Conservation (phyloP, 257 asterid species). For the Nicotiana otophora region DNA sequence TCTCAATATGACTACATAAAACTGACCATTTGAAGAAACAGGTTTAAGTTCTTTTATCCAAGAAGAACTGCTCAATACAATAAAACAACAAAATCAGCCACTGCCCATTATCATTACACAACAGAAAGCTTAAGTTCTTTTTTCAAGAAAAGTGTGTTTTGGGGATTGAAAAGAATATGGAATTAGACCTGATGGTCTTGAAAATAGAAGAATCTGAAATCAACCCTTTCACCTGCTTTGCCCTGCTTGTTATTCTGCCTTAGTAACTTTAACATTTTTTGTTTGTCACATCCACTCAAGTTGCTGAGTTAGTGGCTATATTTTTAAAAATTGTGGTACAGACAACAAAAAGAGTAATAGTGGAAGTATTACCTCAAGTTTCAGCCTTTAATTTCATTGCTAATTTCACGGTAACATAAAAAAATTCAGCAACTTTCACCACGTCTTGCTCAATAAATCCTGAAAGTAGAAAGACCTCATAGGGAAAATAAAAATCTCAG, state of each 20-base stretch:
- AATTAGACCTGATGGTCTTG: constrained; percentile 72
- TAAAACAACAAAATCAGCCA: background rate
- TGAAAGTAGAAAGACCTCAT: no score
- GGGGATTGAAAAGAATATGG: background rate
- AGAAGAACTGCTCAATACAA: background rate
- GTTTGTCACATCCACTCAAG: constrained; percentile 7
- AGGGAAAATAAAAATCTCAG: no score
- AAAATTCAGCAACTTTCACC: no score
- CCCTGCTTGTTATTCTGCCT: constrained; percentile 36
- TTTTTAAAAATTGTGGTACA: background rate
- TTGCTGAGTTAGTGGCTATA: background rate
- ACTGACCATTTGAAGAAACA: no score
- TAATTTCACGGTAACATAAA: no score
- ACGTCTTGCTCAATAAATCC: no score
- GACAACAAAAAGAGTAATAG: no score
- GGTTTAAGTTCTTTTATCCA: background rate
- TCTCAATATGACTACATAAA: no score
- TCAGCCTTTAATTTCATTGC: no score
- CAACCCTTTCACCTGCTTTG: constrained; percentile 42
- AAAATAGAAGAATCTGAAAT: constrained; percentile 70
- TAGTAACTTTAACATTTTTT: constrained; percentile 55
- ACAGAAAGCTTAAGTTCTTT: no score
- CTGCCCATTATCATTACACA: background rate
- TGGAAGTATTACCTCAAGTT: no score
- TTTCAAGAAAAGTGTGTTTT: no score